These are phyloP conservation scores for Dactylellina haptotyla DNA, from an alignment of 2,329 filamentous ascomycete species.

Conservation along the genomic window DNA sequence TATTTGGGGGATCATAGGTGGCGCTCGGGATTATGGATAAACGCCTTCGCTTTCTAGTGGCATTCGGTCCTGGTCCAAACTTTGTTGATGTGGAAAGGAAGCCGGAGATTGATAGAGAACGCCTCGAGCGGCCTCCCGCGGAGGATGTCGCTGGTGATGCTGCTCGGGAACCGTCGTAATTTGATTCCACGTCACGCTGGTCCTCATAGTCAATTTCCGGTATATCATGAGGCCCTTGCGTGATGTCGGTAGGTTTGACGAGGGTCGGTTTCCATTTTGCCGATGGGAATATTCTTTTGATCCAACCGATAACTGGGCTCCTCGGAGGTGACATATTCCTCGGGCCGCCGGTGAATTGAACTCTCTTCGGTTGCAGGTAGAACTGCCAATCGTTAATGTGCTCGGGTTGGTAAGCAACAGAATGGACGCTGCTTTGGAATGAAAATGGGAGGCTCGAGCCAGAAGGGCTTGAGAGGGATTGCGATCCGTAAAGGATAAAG, in stretches of 20 bases:
- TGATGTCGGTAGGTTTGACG: constrained; percentile 44
- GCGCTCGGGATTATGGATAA: constrained; percentile 53
- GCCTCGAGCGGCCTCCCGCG: constrained; percentile 40
- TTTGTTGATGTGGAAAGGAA: constrained; percentile 49
- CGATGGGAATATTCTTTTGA: constrained; percentile 51
- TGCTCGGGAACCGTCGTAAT: constrained; percentile 42
- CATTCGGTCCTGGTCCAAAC: constrained; percentile 46
- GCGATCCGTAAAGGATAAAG: constrained; percentile 49
- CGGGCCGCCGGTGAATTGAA: constrained; percentile 34
- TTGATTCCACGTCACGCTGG: constrained; percentile 36
- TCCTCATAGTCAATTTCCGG: constrained; percentile 50
- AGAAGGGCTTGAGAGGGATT: constrained; percentile 46
- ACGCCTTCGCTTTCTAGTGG: constrained; percentile 43
- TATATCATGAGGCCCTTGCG: constrained; percentile 36
- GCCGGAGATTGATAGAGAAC: constrained; percentile 46
- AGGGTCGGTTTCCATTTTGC: constrained; percentile 46
- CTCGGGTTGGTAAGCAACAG: constrained; percentile 45
- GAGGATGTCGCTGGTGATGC: constrained; percentile 40
- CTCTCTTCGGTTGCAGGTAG: constrained; percentile 46
- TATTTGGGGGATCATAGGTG: constrained; percentile 44
- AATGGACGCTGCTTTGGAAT: constrained; percentile 52
- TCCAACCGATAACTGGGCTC: constrained; percentile 37
- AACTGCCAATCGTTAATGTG: constrained; percentile 51
- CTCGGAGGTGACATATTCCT: constrained; percentile 53
- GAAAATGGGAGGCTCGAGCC: constrained; percentile 49